A percentile compares a stretch with the other conserved stretches of the same genome.
Conservation (phyloP, 129 eudicot genomes). For the Mikania micrantha region DNA sequence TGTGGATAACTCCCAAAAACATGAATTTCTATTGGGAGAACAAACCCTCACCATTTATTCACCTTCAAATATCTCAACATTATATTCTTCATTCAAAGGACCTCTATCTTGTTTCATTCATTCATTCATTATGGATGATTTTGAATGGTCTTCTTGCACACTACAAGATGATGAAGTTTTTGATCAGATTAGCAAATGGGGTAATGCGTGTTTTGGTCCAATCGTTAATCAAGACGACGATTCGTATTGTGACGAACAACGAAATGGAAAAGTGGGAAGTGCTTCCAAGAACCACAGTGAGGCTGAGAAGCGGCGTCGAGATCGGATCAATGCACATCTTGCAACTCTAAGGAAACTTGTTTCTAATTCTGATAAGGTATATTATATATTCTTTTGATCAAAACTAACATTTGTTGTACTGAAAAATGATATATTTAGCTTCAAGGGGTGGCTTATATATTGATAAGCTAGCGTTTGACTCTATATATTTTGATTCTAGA, state of each 20-base stretch:
- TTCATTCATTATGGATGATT: slow-evolving; percentile 37
- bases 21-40: slow-evolving; percentile 38
- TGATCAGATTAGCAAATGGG: slow-evolving; percentile 1
- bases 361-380: slow-evolving; percentile 80
- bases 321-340: slow-evolving; percentile 84
- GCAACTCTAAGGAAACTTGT: slow-evolving; percentile 65
- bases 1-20: slow-evolving; percentile 35
- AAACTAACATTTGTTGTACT: too few relatives aligned
- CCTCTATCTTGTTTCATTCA: slow-evolving; percentile 9
- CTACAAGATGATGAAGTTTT: slow-evolving; percentile 14
- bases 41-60: slow-evolving; percentile 29
- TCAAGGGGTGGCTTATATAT: too few relatives aligned
- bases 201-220: slow-evolving; percentile 11
- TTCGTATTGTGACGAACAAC: slow-evolving; percentile 22
- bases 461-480: too few relatives aligned
- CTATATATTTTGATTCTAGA: too few relatives aligned
- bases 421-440: too few relatives aligned
- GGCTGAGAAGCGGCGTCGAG: slow-evolving; percentile 92
- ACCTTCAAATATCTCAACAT: slow-evolving; percentile 18
- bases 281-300: slow-evolving; percentile 87
- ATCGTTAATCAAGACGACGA: slow-evolving; percentile 10
- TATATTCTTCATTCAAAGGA: background rate
- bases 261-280: slow-evolving; percentile 23
- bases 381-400: too few relatives aligned
- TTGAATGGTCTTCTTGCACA: slow-evolving; percentile 17